phyloP scores from a whole-genome alignment of 2,329 filamentous ascomycete species.

The Zymoseptoria ardabiliae region DNA sequence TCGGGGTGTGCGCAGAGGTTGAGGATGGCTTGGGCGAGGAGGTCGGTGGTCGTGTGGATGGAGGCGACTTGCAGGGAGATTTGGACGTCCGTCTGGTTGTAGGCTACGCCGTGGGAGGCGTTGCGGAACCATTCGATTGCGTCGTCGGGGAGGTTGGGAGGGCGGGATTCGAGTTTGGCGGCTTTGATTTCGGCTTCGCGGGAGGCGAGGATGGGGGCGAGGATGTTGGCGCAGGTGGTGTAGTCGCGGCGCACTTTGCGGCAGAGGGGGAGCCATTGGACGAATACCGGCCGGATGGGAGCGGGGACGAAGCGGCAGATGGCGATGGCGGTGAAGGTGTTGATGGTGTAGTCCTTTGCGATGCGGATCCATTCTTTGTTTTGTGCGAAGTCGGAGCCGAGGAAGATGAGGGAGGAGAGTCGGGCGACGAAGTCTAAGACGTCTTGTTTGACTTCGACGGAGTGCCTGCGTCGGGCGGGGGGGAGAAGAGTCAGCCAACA shows the following conservation, averaged over 20 bases:
- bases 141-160: conserved; percentile 15
- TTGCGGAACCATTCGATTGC: conserved; percentile 24
- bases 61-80: conserved; percentile 20
- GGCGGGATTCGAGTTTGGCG: conserved; percentile 5
- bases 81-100: conserved; percentile 16
- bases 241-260: conserved; percentile 28
- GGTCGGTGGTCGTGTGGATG: conserved; percentile 26
- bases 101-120: conserved; percentile 14
- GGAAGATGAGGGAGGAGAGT: conserved; percentile 35
- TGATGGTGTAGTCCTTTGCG: conserved; percentile 31
- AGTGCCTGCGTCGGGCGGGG: conserved; percentile 1
- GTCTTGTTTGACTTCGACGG: conserved; percentile 13
- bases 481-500: neutral
- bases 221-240: conserved; percentile 27
- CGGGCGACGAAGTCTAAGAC: conserved; percentile 33
- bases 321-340: conserved; percentile 28
- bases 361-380: conserved; percentile 36
- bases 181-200: conserved; percentile 12
- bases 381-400: conserved; percentile 31
- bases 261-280: conserved; percentile 31
- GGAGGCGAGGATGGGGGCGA: conserved; percentile 28
- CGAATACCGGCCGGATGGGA: conserved; percentile 29
- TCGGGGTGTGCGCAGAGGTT: conserved; percentile 22
- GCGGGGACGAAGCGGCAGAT: conserved; percentile 31
- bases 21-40: conserved; percentile 19